Percentiles rank a stretch among this genome's conserved stretches.
These are phyloP conservation scores for Pelargonium fulgidum DNA, from an alignment of 441 rosid species.

Conservation along the genomic window DNA sequence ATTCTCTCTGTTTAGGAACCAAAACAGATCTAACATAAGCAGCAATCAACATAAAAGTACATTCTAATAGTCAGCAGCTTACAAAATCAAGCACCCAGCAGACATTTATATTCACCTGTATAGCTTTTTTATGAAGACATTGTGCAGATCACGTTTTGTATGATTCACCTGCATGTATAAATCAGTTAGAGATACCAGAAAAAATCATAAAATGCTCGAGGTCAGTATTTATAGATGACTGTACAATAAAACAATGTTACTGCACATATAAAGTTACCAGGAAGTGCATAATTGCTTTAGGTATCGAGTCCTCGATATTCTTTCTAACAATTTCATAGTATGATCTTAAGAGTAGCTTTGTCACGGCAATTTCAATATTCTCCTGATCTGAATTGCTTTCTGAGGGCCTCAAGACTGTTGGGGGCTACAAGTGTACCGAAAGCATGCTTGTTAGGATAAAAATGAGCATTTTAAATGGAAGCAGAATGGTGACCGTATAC, in stretches of 20 bases:
- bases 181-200: too few relatives aligned
- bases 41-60: not conserved
- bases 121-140: constrained; percentile 68
- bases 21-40: not conserved
- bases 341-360: constrained; percentile 71
- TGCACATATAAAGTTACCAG: constrained; percentile 66
- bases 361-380: constrained; percentile 62
- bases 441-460: constrained; percentile 10
- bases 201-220: too few relatives aligned
- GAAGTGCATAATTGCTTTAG: constrained; percentile 96
- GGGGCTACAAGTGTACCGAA: constrained; percentile 52
- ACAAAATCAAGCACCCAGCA: not conserved
- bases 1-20: constrained; percentile 74
- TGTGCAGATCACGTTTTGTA: constrained; percentile 78
- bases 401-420: constrained; percentile 64
- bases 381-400: constrained; percentile 78
- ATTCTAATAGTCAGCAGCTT: not conserved
- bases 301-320: constrained; percentile 76
- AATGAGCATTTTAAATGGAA: constrained; percentile 2
- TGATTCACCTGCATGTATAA: constrained; percentile 61
- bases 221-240: not conserved
- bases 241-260: too few relatives aligned
- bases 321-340: constrained; percentile 90
- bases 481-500: too few relatives aligned
- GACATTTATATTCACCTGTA: constrained; percentile 31